Conservation (phyloP, 2,329 filamentous ascomycete species). For the Fonsecaea nubica region DNA sequence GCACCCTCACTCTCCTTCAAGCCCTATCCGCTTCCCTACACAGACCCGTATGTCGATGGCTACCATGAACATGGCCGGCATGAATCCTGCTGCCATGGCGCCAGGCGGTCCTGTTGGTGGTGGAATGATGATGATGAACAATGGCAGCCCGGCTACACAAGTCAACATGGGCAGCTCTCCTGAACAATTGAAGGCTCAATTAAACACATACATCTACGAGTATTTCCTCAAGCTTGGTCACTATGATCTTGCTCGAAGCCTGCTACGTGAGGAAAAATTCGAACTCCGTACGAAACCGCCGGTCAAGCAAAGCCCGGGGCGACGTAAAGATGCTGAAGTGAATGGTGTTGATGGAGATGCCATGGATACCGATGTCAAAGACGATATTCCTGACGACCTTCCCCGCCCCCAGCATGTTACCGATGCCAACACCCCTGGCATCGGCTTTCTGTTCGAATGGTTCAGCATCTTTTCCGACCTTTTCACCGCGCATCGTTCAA, state of each 20-base stretch:
- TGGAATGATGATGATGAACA: conserved; percentile 60
- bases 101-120: conserved; percentile 63
- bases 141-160: conserved; percentile 51
- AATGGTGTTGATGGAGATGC: conserved; percentile 75
- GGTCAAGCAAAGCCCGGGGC: conserved; percentile 72
- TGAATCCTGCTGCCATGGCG: conserved; percentile 55
- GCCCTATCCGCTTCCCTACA: conserved; percentile 4
- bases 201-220: conserved; percentile 73
- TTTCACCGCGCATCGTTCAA: conserved; percentile 78
- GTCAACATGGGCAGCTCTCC: conserved; percentile 46
- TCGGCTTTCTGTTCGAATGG: conserved; percentile 88
- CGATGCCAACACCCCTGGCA: conserved; percentile 68
- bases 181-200: conserved; percentile 48
- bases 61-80: conserved; percentile 62
- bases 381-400: conserved; percentile 78
- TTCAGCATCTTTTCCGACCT: conserved; percentile 98
- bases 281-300: conserved; percentile 64
- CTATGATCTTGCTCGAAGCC: conserved; percentile 78
- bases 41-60: conserved; percentile 12
- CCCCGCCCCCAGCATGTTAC: conserved; percentile 65
- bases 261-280: conserved; percentile 67
- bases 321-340: conserved; percentile 71
- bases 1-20: background rate
- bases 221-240: conserved; percentile 84
- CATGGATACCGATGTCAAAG: conserved; percentile 84